Conservation (phyloP, 192 early-diverging fungal species). For the Dispira simplex region DNA sequence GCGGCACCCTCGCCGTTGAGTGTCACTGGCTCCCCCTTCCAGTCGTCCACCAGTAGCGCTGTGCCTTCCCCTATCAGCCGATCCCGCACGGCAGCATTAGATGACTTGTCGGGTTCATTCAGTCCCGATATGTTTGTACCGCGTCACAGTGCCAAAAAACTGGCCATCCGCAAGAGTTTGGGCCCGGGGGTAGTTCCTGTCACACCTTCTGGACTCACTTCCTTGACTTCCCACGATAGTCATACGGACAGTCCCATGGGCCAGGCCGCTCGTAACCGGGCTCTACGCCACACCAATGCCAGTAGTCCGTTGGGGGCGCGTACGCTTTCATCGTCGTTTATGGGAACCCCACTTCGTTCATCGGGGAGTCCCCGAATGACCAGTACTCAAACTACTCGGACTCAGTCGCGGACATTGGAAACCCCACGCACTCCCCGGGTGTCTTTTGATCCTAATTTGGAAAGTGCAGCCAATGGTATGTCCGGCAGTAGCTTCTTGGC, state of each 20-base stretch:
- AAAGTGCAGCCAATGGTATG: background rate
- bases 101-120: slow-evolving; percentile 35
- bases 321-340: no score
- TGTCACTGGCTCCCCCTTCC: slow-evolving; percentile 14
- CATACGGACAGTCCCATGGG: background rate
- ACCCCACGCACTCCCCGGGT: slow-evolving; percentile 4
- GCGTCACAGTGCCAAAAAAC: slow-evolving; percentile 52
- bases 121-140: slow-evolving; percentile 51
- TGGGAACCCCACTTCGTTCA: no score
- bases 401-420: background rate
- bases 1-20: slow-evolving; percentile 21
- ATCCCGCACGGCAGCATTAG: slow-evolving; percentile 10
- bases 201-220: slow-evolving; percentile 11
- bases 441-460: slow-evolving; percentile 7
- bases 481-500: slow-evolving; percentile 1
- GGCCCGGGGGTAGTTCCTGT: slow-evolving; percentile 6
- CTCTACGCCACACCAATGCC: no score
- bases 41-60: slow-evolving; percentile 10
- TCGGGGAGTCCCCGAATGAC: background rate
- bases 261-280: no score
- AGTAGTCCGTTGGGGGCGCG: no score
- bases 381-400: slow-evolving; percentile 2
- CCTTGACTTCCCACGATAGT: slow-evolving; percentile 10
- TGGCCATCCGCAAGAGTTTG: slow-evolving; percentile 38
- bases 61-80: background rate